These are phyloP conservation scores for Termitomyces sp. DNA, from an alignment of 768 basidiomycete genomes.

Conservation along the genomic window DNA sequence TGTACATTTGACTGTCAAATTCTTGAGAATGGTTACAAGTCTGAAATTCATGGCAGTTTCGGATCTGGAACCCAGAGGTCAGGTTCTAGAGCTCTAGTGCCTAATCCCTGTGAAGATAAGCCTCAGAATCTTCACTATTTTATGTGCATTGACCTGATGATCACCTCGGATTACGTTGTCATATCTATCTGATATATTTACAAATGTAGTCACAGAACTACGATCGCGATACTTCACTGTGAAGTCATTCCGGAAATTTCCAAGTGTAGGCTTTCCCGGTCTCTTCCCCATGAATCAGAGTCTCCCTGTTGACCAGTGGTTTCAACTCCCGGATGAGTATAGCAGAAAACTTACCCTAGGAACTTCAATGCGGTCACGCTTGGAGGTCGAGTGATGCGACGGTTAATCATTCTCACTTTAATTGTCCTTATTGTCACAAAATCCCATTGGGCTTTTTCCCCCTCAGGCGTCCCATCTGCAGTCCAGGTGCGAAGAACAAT, in stretches of 20 bases:
- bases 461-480: slow-evolving; percentile 64
- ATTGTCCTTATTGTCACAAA: slow-evolving; percentile 66
- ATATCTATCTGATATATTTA: not conserved
- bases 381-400: slow-evolving; percentile 37
- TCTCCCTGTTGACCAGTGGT: slow-evolving; percentile 12
- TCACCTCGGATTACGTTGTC: not conserved
- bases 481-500: slow-evolving; percentile 84
- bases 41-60: too few species aligned
- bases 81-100: too few species aligned
- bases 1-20: too few species aligned
- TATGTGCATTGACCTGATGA: not conserved
- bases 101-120: not conserved
- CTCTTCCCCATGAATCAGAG: slow-evolving; percentile 21
- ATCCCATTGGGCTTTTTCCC: slow-evolving; percentile 67
- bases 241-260: slow-evolving; percentile 16
- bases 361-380: slow-evolving; percentile 78
- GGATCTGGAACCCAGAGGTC: too few species aligned
- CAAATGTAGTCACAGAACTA: not conserved
- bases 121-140: not conserved
- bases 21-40: not conserved
- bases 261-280: slow-evolving; percentile 21
- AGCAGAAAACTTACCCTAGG: slow-evolving; percentile 50
- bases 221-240: not conserved
- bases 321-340: not conserved
- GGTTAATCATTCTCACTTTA: slow-evolving; percentile 41